These are phyloP conservation scores for Drechslerella coelobrocha DNA, from an alignment of 2,329 filamentous ascomycete genomes.

Conservation along the genomic window DNA sequence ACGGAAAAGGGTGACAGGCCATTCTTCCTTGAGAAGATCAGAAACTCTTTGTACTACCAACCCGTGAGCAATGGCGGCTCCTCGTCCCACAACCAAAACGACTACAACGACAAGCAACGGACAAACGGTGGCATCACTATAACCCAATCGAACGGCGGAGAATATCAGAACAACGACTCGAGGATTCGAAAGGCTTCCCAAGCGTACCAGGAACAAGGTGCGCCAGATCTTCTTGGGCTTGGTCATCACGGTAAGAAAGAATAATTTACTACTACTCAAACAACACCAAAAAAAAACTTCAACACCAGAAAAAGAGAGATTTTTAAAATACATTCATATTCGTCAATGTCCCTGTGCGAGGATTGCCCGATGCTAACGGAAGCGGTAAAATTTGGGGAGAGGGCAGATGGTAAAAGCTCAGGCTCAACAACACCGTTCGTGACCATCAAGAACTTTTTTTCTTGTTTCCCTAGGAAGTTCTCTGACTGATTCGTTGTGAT, in stretches of 20 bases:
- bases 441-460: slow-evolving; percentile 51
- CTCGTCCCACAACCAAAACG: slow-evolving; percentile 27
- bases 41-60: slow-evolving; percentile 35
- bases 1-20: slow-evolving; percentile 44
- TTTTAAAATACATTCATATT: slow-evolving; percentile 4
- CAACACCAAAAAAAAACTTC: background rate
- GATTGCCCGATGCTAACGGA: slow-evolving; percentile 48
- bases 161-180: slow-evolving; percentile 32
- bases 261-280: background rate
- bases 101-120: slow-evolving; percentile 29
- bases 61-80: slow-evolving; percentile 29
- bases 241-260: slow-evolving; percentile 50
- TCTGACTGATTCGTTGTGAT: slow-evolving; percentile 50
- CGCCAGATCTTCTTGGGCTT: slow-evolving; percentile 49
- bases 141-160: slow-evolving; percentile 38
- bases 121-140: slow-evolving; percentile 31
- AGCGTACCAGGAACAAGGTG: slow-evolving; percentile 43
- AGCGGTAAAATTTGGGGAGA: slow-evolving; percentile 31
- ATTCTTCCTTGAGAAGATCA: slow-evolving; percentile 46
- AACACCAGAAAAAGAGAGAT: background rate
- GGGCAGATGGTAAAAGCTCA: slow-evolving; percentile 50
- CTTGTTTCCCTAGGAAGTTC: slow-evolving; percentile 50
- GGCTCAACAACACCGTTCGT: slow-evolving; percentile 51
- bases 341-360: slow-evolving; percentile 21
- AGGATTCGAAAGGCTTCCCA: slow-evolving; percentile 45